Evolutionary conservation across 2,329 filamentous ascomycete genomes (phyloP), one percentile per base, ranked within the genome.

Genomic region (Aspergillus candidus): DNA sequence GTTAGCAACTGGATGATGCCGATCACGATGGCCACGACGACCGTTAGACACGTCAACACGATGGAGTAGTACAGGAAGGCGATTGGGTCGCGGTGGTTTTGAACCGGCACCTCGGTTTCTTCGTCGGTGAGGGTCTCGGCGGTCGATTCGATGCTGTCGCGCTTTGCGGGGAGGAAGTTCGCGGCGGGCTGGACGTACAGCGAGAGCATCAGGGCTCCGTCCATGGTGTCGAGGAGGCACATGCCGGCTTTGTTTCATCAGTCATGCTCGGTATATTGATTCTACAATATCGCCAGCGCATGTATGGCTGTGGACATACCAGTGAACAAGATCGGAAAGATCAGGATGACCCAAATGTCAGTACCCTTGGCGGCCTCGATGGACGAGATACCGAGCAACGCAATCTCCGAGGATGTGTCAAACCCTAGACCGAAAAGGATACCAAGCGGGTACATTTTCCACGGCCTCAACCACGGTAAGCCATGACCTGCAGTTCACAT

Each of bases 391-490:
- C 91, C 93, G 1, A 98, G 69, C 6, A 98, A 76, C 0, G 93
- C 91, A 58, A 97, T 87, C 65, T 98, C 91, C 6, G 88, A 94
- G 33, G 86, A 94, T 0, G 93, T 97, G 62, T 97, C 93, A 62
- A 98, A 97, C 0, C 91, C 93, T 0, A 97, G 74, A 0, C 91
- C 93, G 58, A 91, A 97, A 4, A 97, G 71, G 0, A 97, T 76
- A 0, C 91, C 91, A 0, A 95, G 72, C 0, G 88, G 89, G 54
- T 94, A 93, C 89, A 95, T 95, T 66, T 97, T 97, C 91, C 91
- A 97, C 0, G 70, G 67, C 1, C 69, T 71, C 36, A 6, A 8
- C 33, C 4, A 17, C 17, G 7, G n/a, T 31, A 17, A 17, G 11
- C 6, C 12, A 13, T 27, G 4, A 7, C 11, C 6, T 4, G 10